Conservation (phyloP, 1,139 yeast species). For the Geotrichum citri-aurantii region DNA sequence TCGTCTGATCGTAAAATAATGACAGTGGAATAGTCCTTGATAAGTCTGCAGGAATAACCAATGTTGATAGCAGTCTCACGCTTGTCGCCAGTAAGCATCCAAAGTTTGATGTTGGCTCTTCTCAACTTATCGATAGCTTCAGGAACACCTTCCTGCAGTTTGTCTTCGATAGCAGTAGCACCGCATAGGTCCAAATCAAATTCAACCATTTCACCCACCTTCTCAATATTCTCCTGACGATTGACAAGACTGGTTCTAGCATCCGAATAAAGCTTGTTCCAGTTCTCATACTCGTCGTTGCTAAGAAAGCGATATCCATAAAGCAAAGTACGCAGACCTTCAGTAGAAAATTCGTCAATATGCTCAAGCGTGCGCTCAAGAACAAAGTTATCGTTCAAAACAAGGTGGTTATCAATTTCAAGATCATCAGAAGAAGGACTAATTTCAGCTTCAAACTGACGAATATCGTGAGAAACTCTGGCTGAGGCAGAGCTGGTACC, state of each 20-base stretch:
- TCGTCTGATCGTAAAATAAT: constrained; percentile 62
- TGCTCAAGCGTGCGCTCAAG: constrained; percentile 83
- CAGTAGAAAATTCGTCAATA: constrained; percentile 89
- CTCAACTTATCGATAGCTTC: constrained; percentile 88
- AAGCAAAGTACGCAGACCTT: constrained; percentile 83
- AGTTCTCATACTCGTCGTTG: constrained; percentile 50
- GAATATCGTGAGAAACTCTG: constrained; percentile 19
- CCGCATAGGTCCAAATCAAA: constrained; percentile 63
- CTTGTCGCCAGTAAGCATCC: constrained; percentile 99
- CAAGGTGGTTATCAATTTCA: constrained; percentile 53
- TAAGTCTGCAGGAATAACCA: constrained; percentile 89
- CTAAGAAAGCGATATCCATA: constrained; percentile 75
- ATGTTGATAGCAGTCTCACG: constrained; percentile 96
- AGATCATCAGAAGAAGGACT: constrained; percentile 17
- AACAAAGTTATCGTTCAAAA: constrained; percentile 70
- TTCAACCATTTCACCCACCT: constrained; percentile 70
- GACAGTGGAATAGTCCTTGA: constrained; percentile 87
- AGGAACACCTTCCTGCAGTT: constrained; percentile 91
- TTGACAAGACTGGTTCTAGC: constrained; percentile 75
- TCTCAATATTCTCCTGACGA: constrained; percentile 61
- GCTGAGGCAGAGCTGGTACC: constrained; percentile 19
- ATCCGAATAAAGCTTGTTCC: constrained; percentile 61
- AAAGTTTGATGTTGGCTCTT: constrained; percentile 86
- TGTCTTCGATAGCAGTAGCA: constrained; percentile 97
- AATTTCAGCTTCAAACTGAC: constrained; percentile 14